Conservation (phyloP, 192 early-diverging fungal species). For the Rhizoclosmatium globosum region DNA sequence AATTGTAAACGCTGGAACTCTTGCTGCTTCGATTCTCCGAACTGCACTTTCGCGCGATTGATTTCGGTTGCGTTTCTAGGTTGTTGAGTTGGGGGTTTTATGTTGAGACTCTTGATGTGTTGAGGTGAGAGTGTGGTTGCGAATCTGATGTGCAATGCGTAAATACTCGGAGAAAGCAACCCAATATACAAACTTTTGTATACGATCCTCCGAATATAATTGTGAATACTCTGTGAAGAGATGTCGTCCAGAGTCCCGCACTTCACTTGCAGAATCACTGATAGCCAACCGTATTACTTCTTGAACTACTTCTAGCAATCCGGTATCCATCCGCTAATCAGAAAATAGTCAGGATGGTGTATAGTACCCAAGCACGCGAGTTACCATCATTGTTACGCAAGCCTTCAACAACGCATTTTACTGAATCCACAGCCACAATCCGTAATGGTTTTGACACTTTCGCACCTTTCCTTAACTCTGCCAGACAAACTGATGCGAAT, state of each 20-base stretch:
- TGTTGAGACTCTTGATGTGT: constrained; percentile 8
- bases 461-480: background rate
- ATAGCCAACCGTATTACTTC: constrained; percentile 17
- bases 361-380: too few species aligned
- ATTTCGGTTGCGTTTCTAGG: too few species aligned
- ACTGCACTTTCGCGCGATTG: too few species aligned
- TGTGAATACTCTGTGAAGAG: constrained; percentile 19
- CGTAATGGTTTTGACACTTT: constrained; percentile 14
- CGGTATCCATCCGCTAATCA: too few species aligned
- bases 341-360: too few species aligned
- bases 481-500: constrained; percentile 3
- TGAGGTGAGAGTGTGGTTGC: constrained; percentile 12
- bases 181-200: too few species aligned
- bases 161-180: too few species aligned
- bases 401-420: background rate
- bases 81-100: constrained; percentile 9
- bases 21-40: background rate
- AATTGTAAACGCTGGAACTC: background rate
- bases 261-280: constrained; percentile 24
- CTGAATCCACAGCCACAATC: constrained; percentile 12
- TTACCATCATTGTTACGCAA: background rate
- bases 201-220: background rate
- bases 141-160: constrained; percentile 12
- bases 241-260: constrained; percentile 13
- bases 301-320: constrained; percentile 13